Base-by-base conservation (phyloP, 75 land plant species). In the Gnetum montanum region DNA sequence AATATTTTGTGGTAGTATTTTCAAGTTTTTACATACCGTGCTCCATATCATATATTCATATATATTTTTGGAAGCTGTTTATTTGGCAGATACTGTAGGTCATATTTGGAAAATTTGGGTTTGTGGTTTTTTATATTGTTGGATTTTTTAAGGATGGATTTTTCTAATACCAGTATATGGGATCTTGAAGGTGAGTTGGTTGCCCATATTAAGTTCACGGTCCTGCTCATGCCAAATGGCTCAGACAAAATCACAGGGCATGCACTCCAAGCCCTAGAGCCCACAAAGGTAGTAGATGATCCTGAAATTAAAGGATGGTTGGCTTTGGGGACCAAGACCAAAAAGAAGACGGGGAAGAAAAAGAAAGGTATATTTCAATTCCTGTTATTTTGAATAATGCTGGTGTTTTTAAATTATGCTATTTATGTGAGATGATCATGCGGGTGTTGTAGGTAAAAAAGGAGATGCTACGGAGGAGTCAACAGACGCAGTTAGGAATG, bases 331-430 rank as follows among this genome's bases (percentile, higher is more conserved):
- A 88, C 75, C n/a, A 92, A 88, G 81, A 60, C 94, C 13, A 92
- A 92, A 77, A 92, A 88, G 77, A 88, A 88, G 62, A 94, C 94
- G 26, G 97, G 97, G 15, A 90, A 90, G 31, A 92, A 92, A 82
- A 92, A 92, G 72, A 91, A 91, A 80, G 7, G 1, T 23, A 2
- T 8, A 1, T 4, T 12, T 25, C 19, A 1, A 43, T 40, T 23
- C 3, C 34, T 33, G 6, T 11, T 67, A 12, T 30, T 23, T 44
- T 27, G 40, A 15, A n/a, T n/a, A n/a, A n/a, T n/a, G 30, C 15
- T 31, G n/a, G 1, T 30, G 6, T 23, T 28, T 61, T 12, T 49
- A 15, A 29, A 34, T 19, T 1, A 22, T 25, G 5, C 2, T 46
- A 46, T 15, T 59, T 26, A 25, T 8, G 34, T 47, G 4, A 6